Evolutionary conservation across 176 grass and related monocot genomes (phyloP), one percentile per base, ranked within the genome.

Genomic region (Cocos nucifera): DNA sequence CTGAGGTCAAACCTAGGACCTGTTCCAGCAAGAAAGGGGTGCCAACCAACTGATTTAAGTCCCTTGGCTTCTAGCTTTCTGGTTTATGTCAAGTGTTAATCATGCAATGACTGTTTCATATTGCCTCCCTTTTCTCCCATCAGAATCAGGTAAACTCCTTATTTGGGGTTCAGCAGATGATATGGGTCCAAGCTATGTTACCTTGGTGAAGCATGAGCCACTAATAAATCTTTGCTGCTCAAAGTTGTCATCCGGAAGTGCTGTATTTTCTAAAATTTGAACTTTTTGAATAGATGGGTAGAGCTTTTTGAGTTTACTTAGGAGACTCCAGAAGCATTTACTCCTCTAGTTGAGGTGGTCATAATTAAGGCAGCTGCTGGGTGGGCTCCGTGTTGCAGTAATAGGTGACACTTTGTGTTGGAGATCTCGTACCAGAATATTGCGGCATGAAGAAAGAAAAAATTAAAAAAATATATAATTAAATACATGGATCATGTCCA

Each of bases 81-180:
- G 30, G 30, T 32, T 32, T 32, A 32, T 32, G 6, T 32, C 8
- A 32, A 32, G 30, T 6, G 30, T 32, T 7, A 32, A 32, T 5
- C 30, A 8, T 0, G 6, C 6, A 32, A 32, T 32, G 4, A 32
- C 30, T 6, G 30, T 8, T 32, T 32, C 30, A 32, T 0, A 32
- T 32, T 60, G 22, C 18, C 1, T 20, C 6, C 16, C 19, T 58
- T 66, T 17, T 15, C 73, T 73, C 70, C 27, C 59, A 65, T 65
- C 62, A 98, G 88, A 89, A 59, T 83, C 87, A 50, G 94, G 82
- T 70, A 93, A 93, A 74, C 63, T 98, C 59, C 71, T 86, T 58
- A 98, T 88, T 23, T 98, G 93, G 93, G 93, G 87, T 69, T 89
- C 94, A 25, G 68, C 78, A 53, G 94, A 92, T 76, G 94, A 98